A percentile compares a stretch with the other conserved stretches of the same genome.
phyloP scores from a whole-genome alignment of 768 basidiomycete genomes.

The Lactifluus subvellereus region DNA sequence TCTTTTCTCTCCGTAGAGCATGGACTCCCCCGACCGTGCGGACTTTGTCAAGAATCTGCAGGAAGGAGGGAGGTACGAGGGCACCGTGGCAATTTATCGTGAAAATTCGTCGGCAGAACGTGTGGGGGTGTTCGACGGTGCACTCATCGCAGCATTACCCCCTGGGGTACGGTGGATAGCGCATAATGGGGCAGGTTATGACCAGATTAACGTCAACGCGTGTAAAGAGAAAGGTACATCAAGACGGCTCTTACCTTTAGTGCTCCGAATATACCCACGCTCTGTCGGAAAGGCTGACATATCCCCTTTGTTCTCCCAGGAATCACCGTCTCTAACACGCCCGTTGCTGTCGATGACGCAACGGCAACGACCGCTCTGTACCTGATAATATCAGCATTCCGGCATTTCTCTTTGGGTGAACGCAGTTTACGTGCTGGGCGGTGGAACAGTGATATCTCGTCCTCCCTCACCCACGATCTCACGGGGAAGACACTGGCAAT shows the following conservation, averaged over 20 bases:
- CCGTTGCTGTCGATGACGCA: conserved; percentile 84
- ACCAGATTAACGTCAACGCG: conserved; percentile 73
- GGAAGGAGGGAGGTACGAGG: conserved; percentile 66
- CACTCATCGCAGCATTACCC: conserved; percentile 65
- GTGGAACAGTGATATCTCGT: conserved; percentile 53
- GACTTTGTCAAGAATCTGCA: conserved; percentile 63
- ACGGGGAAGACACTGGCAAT: conserved; percentile 66
- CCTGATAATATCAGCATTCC: conserved; percentile 70
- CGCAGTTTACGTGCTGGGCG: conserved; percentile 45
- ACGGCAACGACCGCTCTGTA: conserved; percentile 87
- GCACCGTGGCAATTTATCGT: conserved; percentile 71
- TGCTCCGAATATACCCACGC: neutral
- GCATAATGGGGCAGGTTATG: conserved; percentile 92
- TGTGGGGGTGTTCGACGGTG: conserved; percentile 77
- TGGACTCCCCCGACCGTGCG: conserved; percentile 56
- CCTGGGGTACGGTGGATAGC: conserved; percentile 75
- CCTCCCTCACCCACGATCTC: conserved; percentile 53
- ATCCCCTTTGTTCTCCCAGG: conserved; percentile 35
- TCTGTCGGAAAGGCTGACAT: neutral
- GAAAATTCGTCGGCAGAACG: conserved; percentile 58
- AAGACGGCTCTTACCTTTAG: neutral
- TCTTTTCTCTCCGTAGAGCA: conserved; percentile 31
- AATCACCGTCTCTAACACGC: conserved; percentile 82
- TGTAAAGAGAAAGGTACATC: conserved; percentile 61
- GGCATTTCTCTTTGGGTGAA: conserved; percentile 67